Conservation (phyloP, 176 grass and related monocot species). For the Zizania latifolia region DNA sequence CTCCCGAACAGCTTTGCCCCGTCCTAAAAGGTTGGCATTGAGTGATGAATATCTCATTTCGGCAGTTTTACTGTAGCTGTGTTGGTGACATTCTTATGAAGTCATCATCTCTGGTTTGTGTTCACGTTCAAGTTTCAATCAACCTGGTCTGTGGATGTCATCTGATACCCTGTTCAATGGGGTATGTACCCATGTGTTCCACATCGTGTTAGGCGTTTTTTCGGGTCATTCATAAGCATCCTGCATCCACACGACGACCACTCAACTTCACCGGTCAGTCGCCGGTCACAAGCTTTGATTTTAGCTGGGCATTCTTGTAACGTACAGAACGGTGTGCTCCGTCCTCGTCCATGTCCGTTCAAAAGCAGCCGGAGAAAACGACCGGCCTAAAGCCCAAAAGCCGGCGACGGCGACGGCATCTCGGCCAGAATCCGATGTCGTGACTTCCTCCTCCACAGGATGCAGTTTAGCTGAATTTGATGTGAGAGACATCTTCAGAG, state of each 20-base stretch:
- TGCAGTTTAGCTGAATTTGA: not conserved
- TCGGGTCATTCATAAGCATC: too few relatives aligned
- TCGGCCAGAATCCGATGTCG: not conserved
- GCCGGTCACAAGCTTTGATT: not conserved
- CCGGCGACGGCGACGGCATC: not conserved
- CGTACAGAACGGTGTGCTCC: not conserved
- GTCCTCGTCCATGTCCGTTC: not conserved
- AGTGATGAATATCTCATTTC: too few relatives aligned
- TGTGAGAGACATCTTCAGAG: not conserved
- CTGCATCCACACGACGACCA: too few relatives aligned
- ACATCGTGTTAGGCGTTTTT: not conserved
- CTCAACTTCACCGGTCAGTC: not conserved
- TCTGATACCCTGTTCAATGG: not conserved
- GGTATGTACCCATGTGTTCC: not conserved
- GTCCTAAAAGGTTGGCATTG: not conserved
- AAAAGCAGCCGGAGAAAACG: not conserved
- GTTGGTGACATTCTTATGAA: not conserved
- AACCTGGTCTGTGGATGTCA: not conserved
- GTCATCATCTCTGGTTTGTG: too few relatives aligned
- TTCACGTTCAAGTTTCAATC: not conserved
- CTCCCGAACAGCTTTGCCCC: not conserved
- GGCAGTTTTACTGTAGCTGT: not conserved
- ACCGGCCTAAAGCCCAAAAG: not conserved
- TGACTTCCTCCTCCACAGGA: too few relatives aligned
- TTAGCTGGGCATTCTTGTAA: not conserved